phyloP scores from a whole-genome alignment of 805 yeast species.

The Diddensiella transvaalensis region DNA sequence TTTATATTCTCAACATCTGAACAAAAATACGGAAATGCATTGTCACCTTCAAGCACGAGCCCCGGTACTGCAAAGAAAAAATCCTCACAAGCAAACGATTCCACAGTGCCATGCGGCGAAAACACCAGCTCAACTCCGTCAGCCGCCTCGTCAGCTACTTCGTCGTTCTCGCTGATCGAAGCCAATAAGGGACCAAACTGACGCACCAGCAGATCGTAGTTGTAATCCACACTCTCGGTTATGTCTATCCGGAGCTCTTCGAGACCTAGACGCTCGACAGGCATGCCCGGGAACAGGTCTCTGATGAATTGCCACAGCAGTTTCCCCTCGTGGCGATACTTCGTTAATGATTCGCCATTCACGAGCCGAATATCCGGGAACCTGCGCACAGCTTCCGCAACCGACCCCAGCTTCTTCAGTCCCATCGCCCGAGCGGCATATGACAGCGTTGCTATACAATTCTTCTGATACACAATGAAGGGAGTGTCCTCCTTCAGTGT shows the following conservation, averaged over 20 bases:
- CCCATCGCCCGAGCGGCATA: slow-evolving; percentile 33
- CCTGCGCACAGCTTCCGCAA: slow-evolving; percentile 15
- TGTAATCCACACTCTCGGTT: slow-evolving; percentile 19
- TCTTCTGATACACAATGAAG: slow-evolving; percentile 32
- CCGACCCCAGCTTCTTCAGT: slow-evolving; percentile 25
- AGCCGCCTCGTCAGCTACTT: slow-evolving; percentile 20
- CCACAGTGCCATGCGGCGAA: slow-evolving; percentile 1
- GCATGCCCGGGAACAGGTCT: slow-evolving; percentile 16
- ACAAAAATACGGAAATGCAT: slow-evolving; percentile 7
- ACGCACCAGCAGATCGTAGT: slow-evolving; percentile 9
- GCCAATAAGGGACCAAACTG: slow-evolving; percentile 10
- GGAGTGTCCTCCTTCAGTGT: slow-evolving; percentile 25
- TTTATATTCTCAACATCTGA: slow-evolving; percentile 5
- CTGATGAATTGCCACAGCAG: slow-evolving; percentile 25
- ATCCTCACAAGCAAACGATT: slow-evolving; percentile 22
- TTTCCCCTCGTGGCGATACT: slow-evolving; percentile 31
- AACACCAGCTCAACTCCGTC: slow-evolving; percentile 16
- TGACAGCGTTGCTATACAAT: slow-evolving; percentile 30
- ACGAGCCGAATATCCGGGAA: slow-evolving; percentile 27
- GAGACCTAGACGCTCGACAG: slow-evolving; percentile 33
- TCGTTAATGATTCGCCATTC: slow-evolving; percentile 32
- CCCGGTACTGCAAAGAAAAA: slow-evolving; percentile 30
- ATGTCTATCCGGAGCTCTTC: slow-evolving; percentile 34
- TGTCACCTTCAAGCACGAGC: slow-evolving; percentile 19
- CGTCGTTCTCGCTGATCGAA: slow-evolving; percentile 6